Evolutionary conservation across 257 asterid genomes (phyloP), one percentile per base, ranked within the genome.

Genomic region (Nicotiana undulata): DNA sequence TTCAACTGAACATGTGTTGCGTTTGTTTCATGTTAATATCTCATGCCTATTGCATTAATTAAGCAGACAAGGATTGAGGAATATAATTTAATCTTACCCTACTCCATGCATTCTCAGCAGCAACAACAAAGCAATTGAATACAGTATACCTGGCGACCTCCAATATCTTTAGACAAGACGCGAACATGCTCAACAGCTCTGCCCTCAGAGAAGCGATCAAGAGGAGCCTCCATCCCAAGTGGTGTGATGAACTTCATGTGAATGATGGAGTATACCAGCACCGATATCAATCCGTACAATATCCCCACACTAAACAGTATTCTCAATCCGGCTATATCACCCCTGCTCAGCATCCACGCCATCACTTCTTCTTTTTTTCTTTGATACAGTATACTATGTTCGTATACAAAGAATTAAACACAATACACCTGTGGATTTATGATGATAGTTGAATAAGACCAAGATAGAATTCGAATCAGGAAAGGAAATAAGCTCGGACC

Each of bases 171-270:
- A 5, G 99, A 87, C 66, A 96, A 86, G 32, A 96, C 98, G 66
- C 99, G 96, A 58, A 96, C 96, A 86, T 96, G 99, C 82, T 96
- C 88, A 75, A 96, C 77, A 26, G 99, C 98, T 79, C 99, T 89
- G 74, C 96, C 96, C 81, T 92, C 99, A 13, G 99, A 94, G 88
- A 96, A 96, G 17, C 92, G 97, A 87, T 92, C 89, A 60, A 80
- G 90, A 1, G 99, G 97, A 17, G 99, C 99, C 82, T 96, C 98
- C 26, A 77, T 12, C 4, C 87, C 92, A 79, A 94, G 98, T 32
- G 99, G 98, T 49, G 89, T 87, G 84, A 94, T 82, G 88, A 92
- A 91, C 87, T 89, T 92, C 95, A 94, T 82, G 83, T 91, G 95
- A 60, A 90, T 84, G 72, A 80, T 90, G 82, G 87, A 86, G 85